phyloP scores from a whole-genome alignment of 139 green algal genomes.

The Dunaliella primolecta region DNA sequence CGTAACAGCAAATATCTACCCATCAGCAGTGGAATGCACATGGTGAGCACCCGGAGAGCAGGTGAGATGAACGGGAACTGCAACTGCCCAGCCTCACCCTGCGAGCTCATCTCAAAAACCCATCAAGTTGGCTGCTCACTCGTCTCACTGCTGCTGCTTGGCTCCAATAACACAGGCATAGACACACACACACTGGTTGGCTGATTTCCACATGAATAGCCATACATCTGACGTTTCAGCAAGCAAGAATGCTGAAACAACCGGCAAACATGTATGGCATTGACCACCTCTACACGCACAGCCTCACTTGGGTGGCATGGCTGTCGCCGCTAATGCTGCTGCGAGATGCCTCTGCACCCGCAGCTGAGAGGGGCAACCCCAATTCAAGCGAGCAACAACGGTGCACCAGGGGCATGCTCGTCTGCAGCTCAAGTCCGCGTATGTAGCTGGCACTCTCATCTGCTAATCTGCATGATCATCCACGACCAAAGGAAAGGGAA shows the following conservation, averaged over 20 bases:
- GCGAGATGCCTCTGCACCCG: not conserved
- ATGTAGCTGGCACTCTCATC: slow-evolving; percentile 41
- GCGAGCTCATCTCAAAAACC: not conserved
- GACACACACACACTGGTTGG: not conserved
- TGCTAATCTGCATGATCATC: slow-evolving; percentile 22
- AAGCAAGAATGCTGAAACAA: not conserved
- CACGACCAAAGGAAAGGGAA: no score
- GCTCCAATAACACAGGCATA: no score
- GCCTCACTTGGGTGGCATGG: no score
- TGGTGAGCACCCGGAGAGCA: no score
- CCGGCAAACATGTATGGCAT: not conserved
- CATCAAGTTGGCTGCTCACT: no score
- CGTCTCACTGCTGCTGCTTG: no score
- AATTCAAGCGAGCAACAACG: slow-evolving; percentile 18
- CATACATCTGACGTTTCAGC: slow-evolving; percentile 18
- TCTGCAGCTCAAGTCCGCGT: slow-evolving; percentile 34
- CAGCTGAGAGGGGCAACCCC: not conserved
- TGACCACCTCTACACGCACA: not conserved
- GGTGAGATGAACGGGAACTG: not conserved
- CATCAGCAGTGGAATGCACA: no score
- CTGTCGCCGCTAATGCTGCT: not conserved
- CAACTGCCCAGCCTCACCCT: not conserved
- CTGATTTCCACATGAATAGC: not conserved
- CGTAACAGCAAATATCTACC: no score
- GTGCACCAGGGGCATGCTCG: slow-evolving; percentile 5